Base-by-base conservation (phyloP, 306 rosid genomes). In the Calophaca sinica region DNA sequence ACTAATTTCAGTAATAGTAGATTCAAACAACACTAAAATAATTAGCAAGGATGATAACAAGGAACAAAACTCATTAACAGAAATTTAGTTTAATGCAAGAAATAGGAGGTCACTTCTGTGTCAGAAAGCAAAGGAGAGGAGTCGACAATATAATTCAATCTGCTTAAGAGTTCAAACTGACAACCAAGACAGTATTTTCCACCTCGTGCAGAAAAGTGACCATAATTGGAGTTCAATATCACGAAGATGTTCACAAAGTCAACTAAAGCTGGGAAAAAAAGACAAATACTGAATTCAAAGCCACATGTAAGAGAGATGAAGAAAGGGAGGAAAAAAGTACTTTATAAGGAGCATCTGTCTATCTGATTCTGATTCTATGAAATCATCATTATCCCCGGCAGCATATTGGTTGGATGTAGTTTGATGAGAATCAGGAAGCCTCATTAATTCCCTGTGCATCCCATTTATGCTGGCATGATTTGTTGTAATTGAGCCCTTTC, bases 351-450 rank as follows among this genome's bases (percentile, higher is more conserved):
- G 99, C 88, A 87, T 74, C 77, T 92, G 98, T 74, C 94, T 86
- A 73, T 96, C 98, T 28, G 98, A 96, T 82, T 92, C 99, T 33
- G 99, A 96, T 36, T 91, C 78, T 71, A 96, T 92, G 81, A 90
- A 84, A 82, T 92, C 97, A 20, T 92, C 97, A 54, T 78, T 86
- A 65, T 83, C 85, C 49, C 80, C 81, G 49, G 90, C 77, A 70
- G 74, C n/a, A 64, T 88, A 90, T 20, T 81, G 85, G 86, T 84
- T 72, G 76, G 91, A 78, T 58, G 84, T 53, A 51, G 81, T 66
- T 83, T 88, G 92, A 68, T 86, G 88, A 48, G 85, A 74, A 83
- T 84, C 79, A 3, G 97, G 91, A 81, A 89, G 77, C 86, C 98
- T 92, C 99, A 96, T 84, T 82, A 96, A 73, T 85, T 96, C 98